These are phyloP conservation scores for Wallacemonas sp. DNA, from an alignment of 208 protist species.

Conservation along the genomic window DNA sequence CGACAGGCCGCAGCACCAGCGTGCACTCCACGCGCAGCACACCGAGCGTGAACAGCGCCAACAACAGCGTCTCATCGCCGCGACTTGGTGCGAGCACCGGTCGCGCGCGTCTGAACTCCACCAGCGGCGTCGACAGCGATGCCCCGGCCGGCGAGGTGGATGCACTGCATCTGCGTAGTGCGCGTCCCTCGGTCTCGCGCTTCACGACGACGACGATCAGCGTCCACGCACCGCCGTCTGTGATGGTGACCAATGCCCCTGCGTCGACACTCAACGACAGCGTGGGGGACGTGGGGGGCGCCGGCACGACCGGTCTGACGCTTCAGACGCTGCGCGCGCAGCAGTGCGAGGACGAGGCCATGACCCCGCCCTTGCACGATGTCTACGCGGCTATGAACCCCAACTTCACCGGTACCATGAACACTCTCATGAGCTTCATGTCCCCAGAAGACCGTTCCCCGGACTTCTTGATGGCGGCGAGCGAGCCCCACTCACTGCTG, in stretches of 20 bases:
- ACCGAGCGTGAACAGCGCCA: not conserved
- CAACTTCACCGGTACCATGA: slow-evolving; percentile 10
- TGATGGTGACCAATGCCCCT: not conserved
- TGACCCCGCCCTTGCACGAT: not conserved
- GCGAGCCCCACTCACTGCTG: slow-evolving; percentile 2
- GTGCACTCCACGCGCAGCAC: too few relatives aligned
- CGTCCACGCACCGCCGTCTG: slow-evolving; percentile 1
- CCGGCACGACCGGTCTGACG: too few relatives aligned
- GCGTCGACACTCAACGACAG: not conserved
- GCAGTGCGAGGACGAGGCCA: not conserved
- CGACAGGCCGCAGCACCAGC: too few relatives aligned
- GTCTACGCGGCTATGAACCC: slow-evolving; percentile 7
- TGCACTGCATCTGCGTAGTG: too few relatives aligned
- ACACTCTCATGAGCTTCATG: slow-evolving; percentile 11
- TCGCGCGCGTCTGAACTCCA: too few relatives aligned
- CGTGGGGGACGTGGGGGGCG: not conserved
- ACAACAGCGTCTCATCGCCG: not conserved
- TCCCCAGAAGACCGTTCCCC: not conserved
- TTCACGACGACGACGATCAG: not conserved
- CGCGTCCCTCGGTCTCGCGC: too few relatives aligned
- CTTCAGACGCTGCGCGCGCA: too few relatives aligned
- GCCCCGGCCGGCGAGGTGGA: too few relatives aligned
- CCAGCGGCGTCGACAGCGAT: too few relatives aligned
- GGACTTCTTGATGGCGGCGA: slow-evolving; percentile 2
- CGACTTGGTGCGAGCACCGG: too few relatives aligned